A percentile compares a stretch with the other conserved stretches of the same genome.
These are phyloP conservation scores for Kodamaea ohmeri DNA, from an alignment of 1,139 yeast species.

Conservation along the genomic window DNA sequence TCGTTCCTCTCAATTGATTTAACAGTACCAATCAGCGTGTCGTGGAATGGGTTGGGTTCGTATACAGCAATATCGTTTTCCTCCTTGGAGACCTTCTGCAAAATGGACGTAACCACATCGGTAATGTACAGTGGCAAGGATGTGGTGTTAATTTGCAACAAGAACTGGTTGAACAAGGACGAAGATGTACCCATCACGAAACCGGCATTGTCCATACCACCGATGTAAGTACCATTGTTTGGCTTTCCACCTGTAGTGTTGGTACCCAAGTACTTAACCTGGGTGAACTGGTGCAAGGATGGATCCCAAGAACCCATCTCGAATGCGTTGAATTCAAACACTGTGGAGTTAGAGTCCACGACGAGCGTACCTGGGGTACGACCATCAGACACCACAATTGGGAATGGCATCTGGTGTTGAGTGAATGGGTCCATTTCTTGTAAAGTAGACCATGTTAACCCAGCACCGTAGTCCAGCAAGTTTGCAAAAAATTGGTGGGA, in stretches of 20 bases:
- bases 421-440: conserved; percentile 52
- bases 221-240: conserved; percentile 27
- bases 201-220: conserved; percentile 44
- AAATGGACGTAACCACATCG: conserved; percentile 16
- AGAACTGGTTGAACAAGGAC: conserved; percentile 35
- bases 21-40: conserved; percentile 15
- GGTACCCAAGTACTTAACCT: conserved; percentile 72
- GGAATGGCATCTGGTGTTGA: conserved; percentile 74
- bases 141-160: conserved; percentile 25
- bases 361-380: conserved; percentile 65
- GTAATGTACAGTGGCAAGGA: conserved; percentile 18
- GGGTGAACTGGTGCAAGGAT: conserved; percentile 62
- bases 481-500: conserved; percentile 72
- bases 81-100: conserved; percentile 16
- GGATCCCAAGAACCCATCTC: conserved; percentile 94
- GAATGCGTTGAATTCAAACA: conserved; percentile 75
- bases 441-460: conserved; percentile 63
- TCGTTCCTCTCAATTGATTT: conserved; percentile 17
- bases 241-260: conserved; percentile 58
- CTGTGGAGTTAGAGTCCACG: conserved; percentile 64
- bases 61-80: conserved; percentile 25
- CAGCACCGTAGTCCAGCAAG: conserved; percentile 56
- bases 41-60: conserved; percentile 25
- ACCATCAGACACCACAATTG: conserved; percentile 75
- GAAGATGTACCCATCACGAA: conserved; percentile 47